phyloP scores from a whole-genome alignment of 208 protist species.

The Leishmania mexicana region DNA sequence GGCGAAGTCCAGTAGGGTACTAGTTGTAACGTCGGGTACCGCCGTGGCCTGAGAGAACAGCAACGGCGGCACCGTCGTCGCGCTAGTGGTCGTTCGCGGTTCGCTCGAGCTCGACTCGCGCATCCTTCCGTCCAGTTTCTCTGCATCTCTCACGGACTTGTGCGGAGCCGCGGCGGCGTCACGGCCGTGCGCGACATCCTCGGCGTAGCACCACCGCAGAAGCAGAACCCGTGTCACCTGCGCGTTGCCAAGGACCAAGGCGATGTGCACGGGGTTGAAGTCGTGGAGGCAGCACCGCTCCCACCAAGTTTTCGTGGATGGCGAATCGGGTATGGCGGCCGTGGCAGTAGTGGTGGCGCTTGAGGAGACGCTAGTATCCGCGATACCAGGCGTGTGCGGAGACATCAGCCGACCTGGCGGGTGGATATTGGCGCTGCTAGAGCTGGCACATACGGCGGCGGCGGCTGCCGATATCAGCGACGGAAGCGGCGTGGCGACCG shows the following conservation, averaged over 20 bases:
- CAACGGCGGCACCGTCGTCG: neutral
- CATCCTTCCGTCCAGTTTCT: neutral
- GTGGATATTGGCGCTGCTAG: neutral
- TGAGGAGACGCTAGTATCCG: neutral
- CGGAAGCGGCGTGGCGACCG: neutral
- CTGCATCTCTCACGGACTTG: neutral
- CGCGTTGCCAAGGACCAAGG: constrained; percentile 40
- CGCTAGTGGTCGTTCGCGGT: neutral
- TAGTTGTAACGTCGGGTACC: neutral
- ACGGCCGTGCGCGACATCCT: neutral
- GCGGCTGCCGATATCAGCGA: neutral
- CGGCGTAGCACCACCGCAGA: constrained; percentile 10
- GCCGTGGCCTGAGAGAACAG: neutral
- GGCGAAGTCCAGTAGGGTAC: neutral
- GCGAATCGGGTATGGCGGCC: constrained; percentile 4
- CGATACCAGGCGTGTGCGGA: neutral
- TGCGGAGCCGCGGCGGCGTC: neutral
- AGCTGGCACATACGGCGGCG: neutral
- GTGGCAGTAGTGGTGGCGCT: constrained; percentile 8
- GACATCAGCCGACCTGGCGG: neutral
- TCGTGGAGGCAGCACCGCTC: constrained; percentile 36
- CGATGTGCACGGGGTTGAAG: constrained; percentile 36
- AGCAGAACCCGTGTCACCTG: constrained; percentile 27
- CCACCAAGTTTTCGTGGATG: constrained; percentile 8
- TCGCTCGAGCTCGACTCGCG: neutral